Evolutionary conservation across 1,284 basidiomycete species (phyloP), one percentile per base, ranked within the genome.

Genomic region (Malassezia obtusa): DNA sequence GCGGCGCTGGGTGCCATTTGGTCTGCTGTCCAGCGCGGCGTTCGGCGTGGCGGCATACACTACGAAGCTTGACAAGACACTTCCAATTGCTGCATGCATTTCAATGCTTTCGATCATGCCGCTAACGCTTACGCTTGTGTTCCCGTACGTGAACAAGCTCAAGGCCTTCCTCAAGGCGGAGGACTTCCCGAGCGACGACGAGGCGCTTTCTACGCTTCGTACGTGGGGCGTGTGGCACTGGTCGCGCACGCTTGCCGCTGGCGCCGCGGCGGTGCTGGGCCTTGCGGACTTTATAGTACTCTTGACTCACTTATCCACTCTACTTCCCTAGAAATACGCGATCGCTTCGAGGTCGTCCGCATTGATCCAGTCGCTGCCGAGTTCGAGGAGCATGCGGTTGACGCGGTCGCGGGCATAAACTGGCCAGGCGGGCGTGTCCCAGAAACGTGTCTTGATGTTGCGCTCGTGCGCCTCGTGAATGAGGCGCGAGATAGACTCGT

Each of bases 341-440:
- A 60, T 54, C 0, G 53, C 62, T 21, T 55, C 52, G 21, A 66
- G 51, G 33, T 67, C 65, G 40, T 67, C 65, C 2, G 58, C 62
- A 19, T 66, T 64, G 12, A 67, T 57, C 50, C 55, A 64, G 33
- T 66, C 64, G 3, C 40, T 48, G 6, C 55, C 61, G n/a, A 63
- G 38, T 14, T 59, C 52, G 22, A 54, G 49, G 6, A 67, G 45
- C 0, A 61, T 58, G 6, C 15, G 26, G 59, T 63, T 62, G 2
- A 67, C 58, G 6, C 64, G 36, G 26, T 66, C 46, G 1, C 64
- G 43, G 2, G 50, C 59, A 19, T 49, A 59, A 0, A 35, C 38
- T 0, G 65, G 65, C 64, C 64, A 67, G 7, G 61, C 53, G 1
- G 65, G 58, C 25, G 56, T 59, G 50, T 60, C 58, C 56, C 56